Evolutionary conservation across 805 yeast species (phyloP).

Genomic region (Wickerhamomyces subpelliculosus): DNA sequence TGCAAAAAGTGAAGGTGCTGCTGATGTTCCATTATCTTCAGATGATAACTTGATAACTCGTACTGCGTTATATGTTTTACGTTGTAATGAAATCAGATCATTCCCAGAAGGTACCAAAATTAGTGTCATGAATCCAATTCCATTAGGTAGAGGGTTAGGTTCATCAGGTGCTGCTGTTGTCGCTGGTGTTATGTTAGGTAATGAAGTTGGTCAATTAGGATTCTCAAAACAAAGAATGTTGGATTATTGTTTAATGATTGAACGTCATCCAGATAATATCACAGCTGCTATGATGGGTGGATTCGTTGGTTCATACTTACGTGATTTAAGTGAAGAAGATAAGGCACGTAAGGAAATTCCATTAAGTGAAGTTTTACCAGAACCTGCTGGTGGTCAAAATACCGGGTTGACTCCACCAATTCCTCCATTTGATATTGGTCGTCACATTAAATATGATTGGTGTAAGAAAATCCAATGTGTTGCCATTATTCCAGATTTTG

Average conservation of each 20-base stretch:
- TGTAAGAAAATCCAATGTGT: constrained; percentile 75
- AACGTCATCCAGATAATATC: constrained; percentile 96
- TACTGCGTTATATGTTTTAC: constrained; percentile 84
- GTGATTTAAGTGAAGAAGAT: constrained; percentile 71
- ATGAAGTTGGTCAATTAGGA: constrained; percentile 69
- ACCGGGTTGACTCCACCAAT: constrained; percentile 66
- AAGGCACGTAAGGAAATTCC: constrained; percentile 76
- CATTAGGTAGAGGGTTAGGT: constrained; percentile 94
- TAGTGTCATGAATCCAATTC: constrained; percentile 84
- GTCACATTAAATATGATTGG: constrained; percentile 83
- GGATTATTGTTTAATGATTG: constrained; percentile 94
- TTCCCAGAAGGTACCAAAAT: constrained; percentile 84
- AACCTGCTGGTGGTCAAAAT: constrained; percentile 62
- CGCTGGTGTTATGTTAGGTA: constrained; percentile 89
- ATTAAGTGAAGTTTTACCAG: constrained; percentile 75
- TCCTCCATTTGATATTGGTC: constrained; percentile 86
- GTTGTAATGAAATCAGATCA: constrained; percentile 66
- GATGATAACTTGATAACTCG: constrained; percentile 84
- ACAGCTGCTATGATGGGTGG: constrained; percentile 99
- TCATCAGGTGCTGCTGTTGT: constrained; percentile 98
- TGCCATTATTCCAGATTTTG: constrained; percentile 90
- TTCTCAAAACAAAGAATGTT: constrained; percentile 76
- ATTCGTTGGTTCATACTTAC: constrained; percentile 89
- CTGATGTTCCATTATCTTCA: constrained; percentile 67
- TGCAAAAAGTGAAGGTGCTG: constrained; percentile 69